Base-by-base conservation (phyloP, 2,329 filamentous ascomycete species). In the Ceratocystis ficicola region DNA sequence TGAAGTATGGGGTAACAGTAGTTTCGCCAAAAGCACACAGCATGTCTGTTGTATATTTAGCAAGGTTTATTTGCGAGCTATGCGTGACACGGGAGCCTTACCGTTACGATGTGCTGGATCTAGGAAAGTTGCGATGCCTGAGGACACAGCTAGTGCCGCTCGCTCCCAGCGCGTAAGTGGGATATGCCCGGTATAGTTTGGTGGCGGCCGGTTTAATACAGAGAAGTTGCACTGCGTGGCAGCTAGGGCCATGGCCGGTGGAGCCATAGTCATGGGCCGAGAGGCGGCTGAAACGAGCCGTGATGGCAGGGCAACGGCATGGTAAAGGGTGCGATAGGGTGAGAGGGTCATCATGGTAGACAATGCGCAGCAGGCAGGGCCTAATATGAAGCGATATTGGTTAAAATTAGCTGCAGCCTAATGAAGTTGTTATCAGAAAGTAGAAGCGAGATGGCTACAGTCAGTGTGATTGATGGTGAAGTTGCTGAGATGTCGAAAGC, bases 11-110 rank as follows among this genome's bases (percentile, higher is more conserved):
- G 8, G 92, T 90, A 25, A 92, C 90, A 2, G 94, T 97, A 32
- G 92, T 86, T 80, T 99, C 94, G 73, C 92, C 93, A n/a, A 95
- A 84, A 44, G 90, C 84, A 44, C 94, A 94, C 71, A 99, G 95
- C 70, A 99, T 85, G 78, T 99, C 94, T 90, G 72, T 12, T 41
- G 15, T 41, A 41, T 15, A 15, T 41, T 41, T 41, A 41, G 36
- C 36, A 41, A 41, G 10, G 12, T 41, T 41, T 41, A 41, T 41
- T 41, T 12, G 12, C 12, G 10, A 41, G 8, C 2, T 41, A 41
- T 41, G 36, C 36, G 10, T 41, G 36, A 4, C 36, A 41, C 4
- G 20, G 25, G 25, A n/a, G 60, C 67, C 71, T 63, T 78, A 87
- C 89, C 89, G 74, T 85, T 90, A 71, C 94, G 84, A 72, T 89